Evolutionary conservation across 371 early-diverging fungal species (phyloP).

Genomic region (Sporodiniella umbellata): DNA sequence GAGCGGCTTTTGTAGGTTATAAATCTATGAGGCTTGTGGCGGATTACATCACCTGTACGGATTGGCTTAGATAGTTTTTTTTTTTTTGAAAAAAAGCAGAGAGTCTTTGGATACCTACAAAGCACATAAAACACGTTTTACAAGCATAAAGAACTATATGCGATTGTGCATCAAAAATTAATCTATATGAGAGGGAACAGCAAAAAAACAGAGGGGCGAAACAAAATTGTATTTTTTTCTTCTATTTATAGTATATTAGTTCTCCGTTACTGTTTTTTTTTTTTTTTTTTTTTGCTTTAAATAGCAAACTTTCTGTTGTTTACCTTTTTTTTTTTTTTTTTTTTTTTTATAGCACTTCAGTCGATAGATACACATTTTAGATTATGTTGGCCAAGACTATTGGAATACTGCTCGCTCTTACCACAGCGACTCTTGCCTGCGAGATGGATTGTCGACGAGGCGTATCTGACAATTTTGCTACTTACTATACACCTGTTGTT

Average conservation of each 20-base stretch:
- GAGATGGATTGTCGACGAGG: slow-evolving; percentile 57
- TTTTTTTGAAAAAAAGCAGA: no score
- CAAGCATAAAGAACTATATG: no score
- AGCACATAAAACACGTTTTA: no score
- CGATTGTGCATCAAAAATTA: no score
- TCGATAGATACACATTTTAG: no score
- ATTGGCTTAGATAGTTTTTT: no score
- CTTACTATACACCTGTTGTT: slow-evolving; percentile 41
- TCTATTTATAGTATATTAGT: slow-evolving; percentile 5
- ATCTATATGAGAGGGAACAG: not conserved
- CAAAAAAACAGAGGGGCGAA: not conserved
- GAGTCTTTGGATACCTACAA: no score
- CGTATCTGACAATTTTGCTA: slow-evolving; percentile 51
- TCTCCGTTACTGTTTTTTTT: not conserved
- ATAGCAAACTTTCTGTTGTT: not conserved
- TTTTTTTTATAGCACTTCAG: no score
- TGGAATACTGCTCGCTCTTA: slow-evolving; percentile 1
- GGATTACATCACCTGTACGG: no score
- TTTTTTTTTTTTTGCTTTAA: not conserved
- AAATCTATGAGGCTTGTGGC: no score
- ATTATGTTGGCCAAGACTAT: slow-evolving; percentile 8
- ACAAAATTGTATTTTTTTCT: not conserved
- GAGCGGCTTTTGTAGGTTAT: no score
- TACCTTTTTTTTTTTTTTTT: slow-evolving; percentile 4
- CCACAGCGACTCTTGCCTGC: slow-evolving; percentile 39